Evolutionary conservation across 1,284 basidiomycete genomes (phyloP), one percentile per base, ranked within the genome.

Genomic region (Athelia psychrophila): DNA sequence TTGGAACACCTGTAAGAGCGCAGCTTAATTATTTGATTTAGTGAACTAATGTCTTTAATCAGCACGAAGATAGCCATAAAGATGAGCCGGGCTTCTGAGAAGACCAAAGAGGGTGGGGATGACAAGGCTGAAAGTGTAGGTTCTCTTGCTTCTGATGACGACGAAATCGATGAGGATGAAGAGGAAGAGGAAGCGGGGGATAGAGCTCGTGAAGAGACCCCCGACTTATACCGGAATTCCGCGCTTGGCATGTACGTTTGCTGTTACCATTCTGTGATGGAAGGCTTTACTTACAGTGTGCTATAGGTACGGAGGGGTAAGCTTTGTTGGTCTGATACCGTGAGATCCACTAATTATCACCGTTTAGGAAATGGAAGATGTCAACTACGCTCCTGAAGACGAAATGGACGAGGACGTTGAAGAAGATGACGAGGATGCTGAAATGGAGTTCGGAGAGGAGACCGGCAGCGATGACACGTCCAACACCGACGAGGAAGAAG

Each of bases 211-310:
- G 89, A 91, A 62, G 93, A 92, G 63, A 93, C 93, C 1, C 92
- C 93, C 6, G 93, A 99, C 70, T 75, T 99, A 20, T 99, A 99
- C 71, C 88, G 96, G 54, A 97, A 96, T 69, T 99, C 96, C 1
- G 91, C 94, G 4, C 80, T 99, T 36, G 97, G 96, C 60, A 95
- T 99, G 94, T 91, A 72, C 64, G 87, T 79, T 19, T 44, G n/a
- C n/a, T n/a, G n/a, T n/a, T n/a, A n/a, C n/a, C n/a, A n/a, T n/a
- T n/a, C n/a, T n/a, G n/a, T n/a, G n/a, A n/a, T n/a, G 25, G 47
- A 16, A 48, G 22, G 19, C 18, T 52, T 24, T n/a, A 18, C 44
- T 33, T 36, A 15, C 33, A 10, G 12, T 25, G 30, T 47, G 24
- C 1, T 20, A 9, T 59, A 86, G 84, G 73, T 93, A 89, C 64